phyloP scores from a whole-genome alignment of 2,329 filamentous ascomycete genomes.

The Sarocladiaceae sp. region DNA sequence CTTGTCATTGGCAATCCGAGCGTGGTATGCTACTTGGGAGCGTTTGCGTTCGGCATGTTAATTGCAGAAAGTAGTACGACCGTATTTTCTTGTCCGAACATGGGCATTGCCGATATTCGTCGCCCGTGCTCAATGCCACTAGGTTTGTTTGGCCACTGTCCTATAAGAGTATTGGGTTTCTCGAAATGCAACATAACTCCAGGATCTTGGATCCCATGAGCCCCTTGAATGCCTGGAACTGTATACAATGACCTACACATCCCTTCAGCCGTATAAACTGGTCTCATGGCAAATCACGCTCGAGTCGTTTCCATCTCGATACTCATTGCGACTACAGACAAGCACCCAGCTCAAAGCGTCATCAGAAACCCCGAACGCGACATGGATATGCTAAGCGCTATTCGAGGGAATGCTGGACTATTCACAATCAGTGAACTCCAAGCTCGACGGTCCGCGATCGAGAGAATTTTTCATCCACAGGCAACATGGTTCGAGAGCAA shows the following conservation, averaged over 20 bases:
- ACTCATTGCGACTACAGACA: not conserved
- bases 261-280: not conserved
- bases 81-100: no score
- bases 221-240: no score
- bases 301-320: not conserved
- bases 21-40: no score
- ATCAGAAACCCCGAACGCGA: not conserved
- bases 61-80: no score
- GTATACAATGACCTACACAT: not conserved
- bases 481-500: not conserved
- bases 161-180: no score
- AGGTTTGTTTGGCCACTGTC: no score
- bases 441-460: not conserved
- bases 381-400: not conserved
- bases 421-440: not conserved
- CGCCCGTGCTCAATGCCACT: no score
- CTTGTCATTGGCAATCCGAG: no score
- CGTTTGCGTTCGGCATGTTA: no score
- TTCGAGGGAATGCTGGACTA: not conserved
- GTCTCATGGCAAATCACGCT: not conserved
- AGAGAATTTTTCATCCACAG: not conserved
- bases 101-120: no score
- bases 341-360: not conserved
- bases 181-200: no score
- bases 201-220: no score